Conservation (phyloP, 495 filamentous ascomycete genomes). For the Penicillium riverlandense region DNA sequence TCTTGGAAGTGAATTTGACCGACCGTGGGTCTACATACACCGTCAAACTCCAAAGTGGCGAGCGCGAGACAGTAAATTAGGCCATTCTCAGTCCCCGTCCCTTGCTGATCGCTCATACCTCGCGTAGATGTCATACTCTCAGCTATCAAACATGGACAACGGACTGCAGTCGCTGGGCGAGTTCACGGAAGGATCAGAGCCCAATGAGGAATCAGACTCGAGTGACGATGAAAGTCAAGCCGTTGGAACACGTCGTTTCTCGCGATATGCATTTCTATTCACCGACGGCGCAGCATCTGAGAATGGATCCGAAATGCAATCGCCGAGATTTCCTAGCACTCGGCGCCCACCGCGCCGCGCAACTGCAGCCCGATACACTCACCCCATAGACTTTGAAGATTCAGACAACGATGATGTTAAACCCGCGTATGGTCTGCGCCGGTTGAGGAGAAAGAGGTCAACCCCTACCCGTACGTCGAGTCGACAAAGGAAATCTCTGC, state of each 20-base stretch:
- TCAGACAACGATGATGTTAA: background rate
- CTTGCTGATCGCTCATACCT: slow-evolving; percentile 6
- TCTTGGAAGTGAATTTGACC: slow-evolving; percentile 29
- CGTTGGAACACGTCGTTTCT: background rate
- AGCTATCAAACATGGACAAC: slow-evolving; percentile 25
- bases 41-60: slow-evolving; percentile 41
- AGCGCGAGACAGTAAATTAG: slow-evolving; percentile 33
- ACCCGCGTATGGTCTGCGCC: background rate
- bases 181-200: slow-evolving; percentile 11
- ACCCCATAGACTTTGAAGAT: no score
- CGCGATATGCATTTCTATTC: slow-evolving; percentile 5
- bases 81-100: background rate
- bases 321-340: no score
- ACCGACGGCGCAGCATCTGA: background rate
- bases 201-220: background rate
- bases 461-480: slow-evolving; percentile 17
- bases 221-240: slow-evolving; percentile 9
- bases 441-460: slow-evolving; percentile 14
- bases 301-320: background rate
- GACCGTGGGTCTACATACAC: slow-evolving; percentile 25
- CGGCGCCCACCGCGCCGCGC: no score
- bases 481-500: slow-evolving; percentile 18
- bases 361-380: no score
- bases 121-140: slow-evolving; percentile 17
- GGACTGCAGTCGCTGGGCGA: slow-evolving; percentile 20